Percentiles rank a stretch among this genome's conserved stretches.
phyloP scores from a whole-genome alignment of 164 flowering plant species.

The Euptelea pleiosperma region DNA sequence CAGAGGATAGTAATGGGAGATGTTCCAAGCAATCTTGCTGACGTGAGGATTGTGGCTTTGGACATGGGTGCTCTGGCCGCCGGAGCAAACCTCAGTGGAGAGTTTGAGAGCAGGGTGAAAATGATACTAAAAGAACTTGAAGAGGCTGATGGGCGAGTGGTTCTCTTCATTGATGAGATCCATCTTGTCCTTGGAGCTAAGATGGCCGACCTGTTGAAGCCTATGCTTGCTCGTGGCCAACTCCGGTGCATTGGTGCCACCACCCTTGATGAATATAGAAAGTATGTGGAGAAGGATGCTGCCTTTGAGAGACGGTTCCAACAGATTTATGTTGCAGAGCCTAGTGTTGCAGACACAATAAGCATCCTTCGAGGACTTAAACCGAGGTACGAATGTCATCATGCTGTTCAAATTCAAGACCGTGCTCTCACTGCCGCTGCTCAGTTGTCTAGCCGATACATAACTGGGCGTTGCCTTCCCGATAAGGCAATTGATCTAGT shows the following conservation, averaged over 20 bases:
- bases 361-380: slow-evolving; percentile 41
- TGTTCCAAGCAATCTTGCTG: slow-evolving; percentile 59
- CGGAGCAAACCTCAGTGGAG: slow-evolving; percentile 65
- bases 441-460: slow-evolving; percentile 48
- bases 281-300: too few species aligned
- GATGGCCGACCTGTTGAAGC: slow-evolving; percentile 68
- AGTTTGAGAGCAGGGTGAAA: slow-evolving; percentile 63
- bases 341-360: too few species aligned
- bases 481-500: slow-evolving; percentile 77
- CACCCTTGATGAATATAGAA: slow-evolving; percentile 59
- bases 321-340: slow-evolving; percentile 68
- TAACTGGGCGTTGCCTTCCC: slow-evolving; percentile 63
- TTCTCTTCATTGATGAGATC: slow-evolving; percentile 62
- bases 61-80: slow-evolving; percentile 70
- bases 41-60: slow-evolving; percentile 60
- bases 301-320: slow-evolving; percentile 70
- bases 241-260: slow-evolving; percentile 79
- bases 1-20: too few species aligned
- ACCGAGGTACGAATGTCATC: slow-evolving; percentile 64
- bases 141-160: slow-evolving; percentile 50
- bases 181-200: slow-evolving; percentile 64
- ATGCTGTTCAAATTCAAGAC: slow-evolving; percentile 64
- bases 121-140: slow-evolving; percentile 59
- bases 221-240: too few species aligned
- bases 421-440: slow-evolving; percentile 61